Evolutionary conservation across 23 red algal genomes (phyloP), one percentile per base, ranked within the genome.

Genomic region (Gracilaria domingensis): DNA sequence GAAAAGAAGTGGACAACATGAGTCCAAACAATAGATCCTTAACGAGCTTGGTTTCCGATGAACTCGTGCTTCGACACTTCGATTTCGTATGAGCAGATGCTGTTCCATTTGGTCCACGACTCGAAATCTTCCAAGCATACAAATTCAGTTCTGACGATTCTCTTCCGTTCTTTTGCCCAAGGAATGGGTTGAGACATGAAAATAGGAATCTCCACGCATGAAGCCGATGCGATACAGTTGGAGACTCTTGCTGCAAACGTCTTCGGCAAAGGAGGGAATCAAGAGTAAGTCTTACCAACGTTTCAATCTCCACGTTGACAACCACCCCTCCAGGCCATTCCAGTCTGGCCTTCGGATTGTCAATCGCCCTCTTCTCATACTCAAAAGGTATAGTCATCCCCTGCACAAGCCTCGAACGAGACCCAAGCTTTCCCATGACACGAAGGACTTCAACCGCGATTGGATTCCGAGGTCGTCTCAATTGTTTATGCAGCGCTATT

Each of bases 341-440:
- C 66, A 92, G 33, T 45, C 26, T 54, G 29, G 83, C 42, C 25
- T 55, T 53, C 23, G 62, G 56, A 9, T 26, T 45, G 21, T 28
- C 26, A 25, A 17, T 28, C 38, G 77, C 38, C 30, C 39, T 29
- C 30, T 60, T 42, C 28, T 74, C 53, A 56, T 50, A 54, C 7
- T 83, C 61, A 82, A 92, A 92, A 2, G 76, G 53, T 49, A 75
- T 48, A 17, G 66, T 73, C 45, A 83, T n/a, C 48, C 30, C 61
- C 30, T 25, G 65, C 30, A 47, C 34, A 18, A 85, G 37, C 77
- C 94, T 75, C 39, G 69, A 50, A 23, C 86, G 38, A 23, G 70
- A 81, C 9, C 95, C 95, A 26, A 98, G 85, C 59, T 98, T 98
- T 50, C 95, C 95, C 23, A 98, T 55, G 32, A 98, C 89, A 24